Base-by-base conservation (phyloP, 208 protist genomes). In the Crithidia acanthocephali region DNA sequence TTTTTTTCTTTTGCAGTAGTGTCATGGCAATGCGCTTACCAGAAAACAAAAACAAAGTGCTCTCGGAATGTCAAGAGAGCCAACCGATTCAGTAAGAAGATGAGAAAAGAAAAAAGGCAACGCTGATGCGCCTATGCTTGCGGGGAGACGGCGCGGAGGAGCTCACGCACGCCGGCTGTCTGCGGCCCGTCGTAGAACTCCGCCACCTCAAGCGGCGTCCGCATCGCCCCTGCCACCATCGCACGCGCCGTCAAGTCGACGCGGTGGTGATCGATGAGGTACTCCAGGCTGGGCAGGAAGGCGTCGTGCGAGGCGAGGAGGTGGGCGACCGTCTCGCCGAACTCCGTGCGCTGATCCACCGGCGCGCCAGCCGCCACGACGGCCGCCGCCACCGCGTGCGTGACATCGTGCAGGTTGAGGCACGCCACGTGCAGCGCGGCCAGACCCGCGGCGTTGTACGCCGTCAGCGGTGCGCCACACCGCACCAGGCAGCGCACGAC, bases 341-440 rank as follows among this genome's bases (percentile, higher is more conserved):
- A 65, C 22, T 28, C 23, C 20, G 74, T 58, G 28, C 52, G 63
- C 32, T 67, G 55, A 69, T 83, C 68, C 22, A 81, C 59, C 33
- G 42, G 35, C 44, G 59, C 72, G 15, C 28, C 65, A 30, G 48
- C 57, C 7, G 35, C 47, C n/a, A 82, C 27, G n/a, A 84, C 32
- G 11, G 58, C 48, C 13, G 42, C 40, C 61, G 70, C 72, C 28
- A 73, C 27, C 22, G 16, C 52, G 51, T 68, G 22, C 20, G 56
- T 50, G 6, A 51, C n/a, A 42, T 82, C 74, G 27, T 35, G 58
- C 16, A 18, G 23, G n/a, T 81, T 77, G 9, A 82, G 72, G 22
- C 70, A 84, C 2, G 74, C 71, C 30, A 82, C 22, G 56, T 84
- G 74, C 27, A 81, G 79, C 11, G 82, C 56, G 11, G 68, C 63